Evolutionary conservation across 176 grass and related monocot species (phyloP).

Genomic region (Eleusine indica): DNA sequence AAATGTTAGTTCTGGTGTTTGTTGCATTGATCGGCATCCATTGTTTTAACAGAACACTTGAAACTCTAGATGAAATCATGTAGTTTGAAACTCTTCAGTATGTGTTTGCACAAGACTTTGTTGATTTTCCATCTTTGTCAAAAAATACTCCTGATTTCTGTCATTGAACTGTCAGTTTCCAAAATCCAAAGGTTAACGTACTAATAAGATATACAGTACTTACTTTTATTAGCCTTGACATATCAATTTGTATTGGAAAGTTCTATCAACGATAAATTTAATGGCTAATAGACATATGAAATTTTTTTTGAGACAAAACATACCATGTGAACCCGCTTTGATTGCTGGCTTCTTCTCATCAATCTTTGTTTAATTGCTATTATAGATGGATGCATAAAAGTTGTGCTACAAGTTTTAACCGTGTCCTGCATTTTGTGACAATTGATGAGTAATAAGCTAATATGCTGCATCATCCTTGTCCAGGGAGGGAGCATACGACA

Average conservation of each 20-base stretch:
- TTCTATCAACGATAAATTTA: neutral
- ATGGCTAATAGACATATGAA: neutral
- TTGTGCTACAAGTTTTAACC: neutral
- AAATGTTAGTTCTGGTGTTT: too few species aligned
- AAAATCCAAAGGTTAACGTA: neutral
- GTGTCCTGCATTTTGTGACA: neutral
- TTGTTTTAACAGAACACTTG: neutral
- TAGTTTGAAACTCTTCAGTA: neutral
- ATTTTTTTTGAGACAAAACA: neutral
- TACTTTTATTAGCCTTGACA: neutral
- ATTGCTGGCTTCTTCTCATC: neutral
- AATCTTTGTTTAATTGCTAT: slow-evolving; percentile 4
- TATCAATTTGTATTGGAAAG: neutral
- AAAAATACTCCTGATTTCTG: neutral
- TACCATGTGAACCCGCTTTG: neutral
- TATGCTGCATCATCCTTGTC: slow-evolving; percentile 29
- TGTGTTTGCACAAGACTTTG: neutral
- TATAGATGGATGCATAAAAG: neutral
- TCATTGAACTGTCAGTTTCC: neutral
- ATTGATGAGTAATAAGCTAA: neutral
- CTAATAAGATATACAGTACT: neutral
- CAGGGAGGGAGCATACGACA: slow-evolving; percentile 85
- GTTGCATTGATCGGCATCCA: too few species aligned
- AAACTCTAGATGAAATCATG: neutral
- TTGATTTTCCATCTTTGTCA: neutral